Conservation (phyloP, 768 basidiomycete genomes). For the Serendipita vermifera region DNA sequence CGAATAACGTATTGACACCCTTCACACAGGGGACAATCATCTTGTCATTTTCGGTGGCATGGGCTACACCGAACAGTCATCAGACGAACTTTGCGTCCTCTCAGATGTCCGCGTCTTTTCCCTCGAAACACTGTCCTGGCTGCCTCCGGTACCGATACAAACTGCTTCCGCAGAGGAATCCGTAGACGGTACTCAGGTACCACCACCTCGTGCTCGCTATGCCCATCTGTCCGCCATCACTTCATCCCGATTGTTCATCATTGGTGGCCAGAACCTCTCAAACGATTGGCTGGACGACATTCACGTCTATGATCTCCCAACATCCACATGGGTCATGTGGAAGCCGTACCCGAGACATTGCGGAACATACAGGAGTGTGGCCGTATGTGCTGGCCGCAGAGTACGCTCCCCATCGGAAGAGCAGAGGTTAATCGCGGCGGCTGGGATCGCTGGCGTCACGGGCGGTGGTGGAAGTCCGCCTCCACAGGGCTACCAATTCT, state of each 20-base stretch:
- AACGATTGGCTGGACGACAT: slow-evolving; percentile 92
- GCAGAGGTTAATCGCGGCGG: slow-evolving; percentile 20
- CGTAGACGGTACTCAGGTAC: slow-evolving; percentile 20
- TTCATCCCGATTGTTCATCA: slow-evolving; percentile 71
- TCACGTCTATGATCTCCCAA: slow-evolving; percentile 70
- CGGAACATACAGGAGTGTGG: slow-evolving; percentile 90
- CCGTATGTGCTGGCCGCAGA: slow-evolving; percentile 55
- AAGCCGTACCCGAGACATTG: slow-evolving; percentile 84
- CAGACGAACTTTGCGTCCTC: slow-evolving; percentile 80
- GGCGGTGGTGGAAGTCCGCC: neutral
- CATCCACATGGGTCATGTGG: slow-evolving; percentile 63
- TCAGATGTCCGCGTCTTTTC: slow-evolving; percentile 89
- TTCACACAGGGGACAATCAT: slow-evolving; percentile 64
- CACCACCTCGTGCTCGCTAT: slow-evolving; percentile 76
- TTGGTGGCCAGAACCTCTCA: slow-evolving; percentile 88
- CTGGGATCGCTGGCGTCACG: slow-evolving; percentile 21
- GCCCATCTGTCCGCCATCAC: slow-evolving; percentile 88
- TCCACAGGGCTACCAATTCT: slow-evolving; percentile 22
- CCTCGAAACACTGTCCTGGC: slow-evolving; percentile 56
- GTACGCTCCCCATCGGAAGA: slow-evolving; percentile 62
- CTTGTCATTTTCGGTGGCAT: slow-evolving; percentile 93
- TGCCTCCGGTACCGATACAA: slow-evolving; percentile 28
- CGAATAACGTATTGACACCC: slow-evolving; percentile 16
- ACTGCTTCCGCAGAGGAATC: slow-evolving; percentile 25
- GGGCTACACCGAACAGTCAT: slow-evolving; percentile 64